phyloP scores from a whole-genome alignment of 2,329 filamentous ascomycete species.

The Pseudogymnoascus sp. region DNA sequence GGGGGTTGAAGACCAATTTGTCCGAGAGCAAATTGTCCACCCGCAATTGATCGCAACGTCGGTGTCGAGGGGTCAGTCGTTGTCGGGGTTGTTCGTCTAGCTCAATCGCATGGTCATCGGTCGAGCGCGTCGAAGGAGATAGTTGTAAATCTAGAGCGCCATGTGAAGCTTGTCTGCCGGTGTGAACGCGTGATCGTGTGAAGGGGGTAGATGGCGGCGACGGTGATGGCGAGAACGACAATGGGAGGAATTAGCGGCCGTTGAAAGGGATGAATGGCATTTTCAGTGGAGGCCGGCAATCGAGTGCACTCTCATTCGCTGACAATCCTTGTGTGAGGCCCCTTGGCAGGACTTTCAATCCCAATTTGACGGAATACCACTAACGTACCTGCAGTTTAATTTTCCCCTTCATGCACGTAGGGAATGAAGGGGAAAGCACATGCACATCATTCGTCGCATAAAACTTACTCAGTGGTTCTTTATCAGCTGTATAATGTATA shows the following conservation, averaged over 20 bases:
- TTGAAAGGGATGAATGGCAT: conserved; percentile 4
- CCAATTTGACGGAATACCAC: not conserved
- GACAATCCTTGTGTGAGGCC: not conserved
- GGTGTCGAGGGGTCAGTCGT: not conserved
- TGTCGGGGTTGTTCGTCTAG: not conserved
- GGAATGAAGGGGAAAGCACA: not conserved
- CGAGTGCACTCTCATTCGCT: not conserved
- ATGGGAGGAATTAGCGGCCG: conserved; percentile 1
- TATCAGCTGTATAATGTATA: conserved; percentile 1
- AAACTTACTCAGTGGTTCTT: not conserved
- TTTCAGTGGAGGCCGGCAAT: conserved; percentile 6
- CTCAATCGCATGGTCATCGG: not conserved
- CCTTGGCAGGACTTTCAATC: conserved; percentile 1
- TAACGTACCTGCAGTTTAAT: not conserved
- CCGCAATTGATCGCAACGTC: not conserved
- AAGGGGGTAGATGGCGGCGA: not conserved
- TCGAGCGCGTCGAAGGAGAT: not conserved
- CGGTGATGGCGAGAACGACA: not conserved
- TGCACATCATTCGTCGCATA: not conserved
- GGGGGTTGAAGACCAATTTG: not conserved
- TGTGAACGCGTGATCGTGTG: conserved; percentile 1
- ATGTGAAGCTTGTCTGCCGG: not conserved
- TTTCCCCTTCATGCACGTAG: conserved; percentile 2
- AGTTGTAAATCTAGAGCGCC: not conserved
- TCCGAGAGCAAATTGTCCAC: not conserved